Percentiles rank a stretch among this genome's conserved stretches.
Conservation (phyloP, 73 alveolate genomes). For the Paramecium tetraurelia region DNA sequence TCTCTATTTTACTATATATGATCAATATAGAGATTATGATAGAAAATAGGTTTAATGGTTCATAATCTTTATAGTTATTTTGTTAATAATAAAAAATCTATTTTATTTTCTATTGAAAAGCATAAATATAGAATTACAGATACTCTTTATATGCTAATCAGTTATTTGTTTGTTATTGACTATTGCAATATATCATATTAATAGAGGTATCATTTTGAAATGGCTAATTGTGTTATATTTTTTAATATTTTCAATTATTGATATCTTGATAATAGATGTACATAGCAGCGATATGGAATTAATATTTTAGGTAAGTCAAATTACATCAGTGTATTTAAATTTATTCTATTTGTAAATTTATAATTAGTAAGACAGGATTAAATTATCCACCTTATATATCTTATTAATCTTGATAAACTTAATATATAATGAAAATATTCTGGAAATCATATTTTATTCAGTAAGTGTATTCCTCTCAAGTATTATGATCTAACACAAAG, state of each 20-base stretch:
- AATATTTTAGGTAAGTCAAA: not conserved
- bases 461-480: not conserved
- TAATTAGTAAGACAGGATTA: not conserved
- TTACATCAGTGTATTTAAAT: not conserved
- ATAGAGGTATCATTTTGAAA: not conserved
- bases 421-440: not conserved
- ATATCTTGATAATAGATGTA: not conserved
- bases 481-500: not conserved
- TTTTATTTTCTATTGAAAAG: not conserved
- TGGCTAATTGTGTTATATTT: not conserved
- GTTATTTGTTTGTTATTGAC: not conserved
- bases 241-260: not conserved
- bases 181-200: not conserved
- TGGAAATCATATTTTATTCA: not conserved
- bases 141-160: not conserved
- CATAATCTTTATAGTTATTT: not conserved
- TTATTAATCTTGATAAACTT: not conserved
- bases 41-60: not conserved
- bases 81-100: not conserved
- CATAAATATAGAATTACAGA: not conserved
- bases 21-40: not conserved
- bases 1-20: not conserved
- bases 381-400: not conserved
- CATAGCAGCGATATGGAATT: not conserved
- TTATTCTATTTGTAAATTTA: not conserved